Evolutionary conservation across 2,329 filamentous ascomycete species (phyloP).

Genomic region (Acephala macrosclerotiorum): DNA sequence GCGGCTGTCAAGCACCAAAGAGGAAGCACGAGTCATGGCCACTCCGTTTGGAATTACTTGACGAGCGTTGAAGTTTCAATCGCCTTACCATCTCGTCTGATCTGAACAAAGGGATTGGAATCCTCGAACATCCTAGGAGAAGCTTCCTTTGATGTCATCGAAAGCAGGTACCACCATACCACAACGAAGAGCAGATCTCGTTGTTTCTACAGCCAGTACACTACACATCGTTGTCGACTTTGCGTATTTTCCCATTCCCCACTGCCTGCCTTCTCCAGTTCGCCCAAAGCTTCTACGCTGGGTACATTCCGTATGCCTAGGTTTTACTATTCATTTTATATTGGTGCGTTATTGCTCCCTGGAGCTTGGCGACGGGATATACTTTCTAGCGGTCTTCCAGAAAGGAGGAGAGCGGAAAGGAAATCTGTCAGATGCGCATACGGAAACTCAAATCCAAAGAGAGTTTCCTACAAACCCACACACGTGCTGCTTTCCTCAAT

Average conservation of each 20-base stretch:
- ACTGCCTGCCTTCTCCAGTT: not conserved
- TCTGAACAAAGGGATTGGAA: not conserved
- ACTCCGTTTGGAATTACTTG: not conserved
- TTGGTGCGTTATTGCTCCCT: not conserved
- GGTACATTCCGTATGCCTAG: not conserved
- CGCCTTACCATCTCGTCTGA: slow-evolving; percentile 7
- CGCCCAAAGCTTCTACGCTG: slow-evolving; percentile 7
- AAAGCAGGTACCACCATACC: slow-evolving; percentile 6
- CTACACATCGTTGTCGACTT: not conserved
- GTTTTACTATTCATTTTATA: not conserved
- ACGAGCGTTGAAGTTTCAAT: slow-evolving; percentile 8
- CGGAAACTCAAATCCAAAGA: not conserved
- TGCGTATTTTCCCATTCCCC: not conserved
- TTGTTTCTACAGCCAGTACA: not conserved
- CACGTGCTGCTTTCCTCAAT: not conserved
- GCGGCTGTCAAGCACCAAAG: slow-evolving; percentile 14
- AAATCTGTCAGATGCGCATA: slow-evolving; percentile 1
- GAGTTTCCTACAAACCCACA: not conserved
- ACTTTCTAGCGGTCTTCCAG: not conserved
- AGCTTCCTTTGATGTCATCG: not conserved
- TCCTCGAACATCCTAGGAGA: not conserved
- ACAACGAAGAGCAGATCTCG: not conserved
- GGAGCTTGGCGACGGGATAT: not conserved
- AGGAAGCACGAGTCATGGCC: slow-evolving; percentile 17
- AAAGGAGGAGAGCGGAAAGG: not conserved